A percentile compares a stretch with the other conserved stretches of the same genome.
These are phyloP conservation scores for Trichoderma breve DNA, from an alignment of 2,329 filamentous ascomycete species.

Conservation along the genomic window DNA sequence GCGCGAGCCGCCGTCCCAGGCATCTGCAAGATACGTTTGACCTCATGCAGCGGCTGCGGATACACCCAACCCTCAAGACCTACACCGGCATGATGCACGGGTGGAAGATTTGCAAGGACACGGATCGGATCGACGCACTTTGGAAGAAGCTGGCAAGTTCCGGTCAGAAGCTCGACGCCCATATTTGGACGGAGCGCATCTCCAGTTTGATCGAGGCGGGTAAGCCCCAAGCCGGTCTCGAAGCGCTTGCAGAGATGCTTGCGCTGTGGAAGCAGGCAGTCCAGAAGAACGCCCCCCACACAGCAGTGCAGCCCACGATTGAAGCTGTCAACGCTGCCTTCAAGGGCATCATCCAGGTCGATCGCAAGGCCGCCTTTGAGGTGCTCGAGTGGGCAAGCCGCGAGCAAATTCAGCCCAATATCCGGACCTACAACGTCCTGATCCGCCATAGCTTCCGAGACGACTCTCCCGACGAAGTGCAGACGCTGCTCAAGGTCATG, in stretches of 20 bases:
- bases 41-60: conserved; percentile 45
- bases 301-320: conserved; percentile 58
- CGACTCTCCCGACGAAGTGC: conserved; percentile 47
- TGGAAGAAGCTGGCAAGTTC: conserved; percentile 63
- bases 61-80: conserved; percentile 60
- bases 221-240: conserved; percentile 55
- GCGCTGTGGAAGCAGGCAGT: conserved; percentile 52
- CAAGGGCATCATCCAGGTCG: conserved; percentile 56
- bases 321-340: conserved; percentile 69
- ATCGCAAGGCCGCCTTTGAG: conserved; percentile 48
- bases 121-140: conserved; percentile 59
- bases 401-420: conserved; percentile 55
- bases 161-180: conserved; percentile 58
- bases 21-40: conserved; percentile 39
- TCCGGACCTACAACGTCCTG: conserved; percentile 67
- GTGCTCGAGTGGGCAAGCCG: conserved; percentile 59
- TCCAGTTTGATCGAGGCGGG: conserved; percentile 60
- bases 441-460: conserved; percentile 57
- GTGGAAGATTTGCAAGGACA: conserved; percentile 59
- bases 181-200: conserved; percentile 70
- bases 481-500: conserved; percentile 60
- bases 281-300: conserved; percentile 28
- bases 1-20: conserved; percentile 32
- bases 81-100: conserved; percentile 75
- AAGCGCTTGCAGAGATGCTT: conserved; percentile 65